phyloP scores from a whole-genome alignment of 2,329 filamentous ascomycete genomes.

The Fusarium pininemorale region DNA sequence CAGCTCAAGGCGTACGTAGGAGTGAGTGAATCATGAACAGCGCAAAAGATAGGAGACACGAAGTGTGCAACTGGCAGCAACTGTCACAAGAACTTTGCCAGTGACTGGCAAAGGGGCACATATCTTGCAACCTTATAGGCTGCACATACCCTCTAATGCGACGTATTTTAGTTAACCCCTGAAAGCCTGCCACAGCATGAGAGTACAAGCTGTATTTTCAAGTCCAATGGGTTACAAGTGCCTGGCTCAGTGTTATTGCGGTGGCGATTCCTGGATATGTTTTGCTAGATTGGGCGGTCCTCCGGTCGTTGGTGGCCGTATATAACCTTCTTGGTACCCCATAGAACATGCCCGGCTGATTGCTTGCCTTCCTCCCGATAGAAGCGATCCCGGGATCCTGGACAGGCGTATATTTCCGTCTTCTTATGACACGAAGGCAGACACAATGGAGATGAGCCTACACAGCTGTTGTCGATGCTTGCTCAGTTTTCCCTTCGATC shows the following conservation, averaged over 20 bases:
- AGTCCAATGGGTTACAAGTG: conserved; percentile 21
- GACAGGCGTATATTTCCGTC: not conserved
- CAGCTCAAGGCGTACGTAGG: not conserved
- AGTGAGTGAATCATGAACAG: conserved; percentile 12
- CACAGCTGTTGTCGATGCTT: not conserved
- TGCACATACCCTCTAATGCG: not conserved
- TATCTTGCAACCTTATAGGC: conserved; percentile 23
- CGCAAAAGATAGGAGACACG: conserved; percentile 10
- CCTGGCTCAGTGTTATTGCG: not conserved
- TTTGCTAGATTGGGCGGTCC: conserved; percentile 1
- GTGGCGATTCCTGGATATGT: not conserved
- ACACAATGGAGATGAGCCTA: not conserved
- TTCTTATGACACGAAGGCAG: not conserved
- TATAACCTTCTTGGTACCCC: conserved; percentile 1
- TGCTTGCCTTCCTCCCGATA: conserved; percentile 3
- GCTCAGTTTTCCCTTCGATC: not conserved
- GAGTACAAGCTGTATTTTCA: conserved; percentile 25
- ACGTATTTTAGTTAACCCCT: not conserved
- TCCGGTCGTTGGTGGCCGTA: not conserved
- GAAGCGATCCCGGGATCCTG: not conserved
- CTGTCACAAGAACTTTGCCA: conserved; percentile 33
- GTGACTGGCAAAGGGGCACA: conserved; percentile 18
- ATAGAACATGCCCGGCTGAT: not conserved
- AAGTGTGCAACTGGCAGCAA: conserved; percentile 30
- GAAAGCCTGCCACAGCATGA: conserved; percentile 31